phyloP scores from a whole-genome alignment of 495 filamentous ascomycete species.

The Jackrogersella minutella region DNA sequence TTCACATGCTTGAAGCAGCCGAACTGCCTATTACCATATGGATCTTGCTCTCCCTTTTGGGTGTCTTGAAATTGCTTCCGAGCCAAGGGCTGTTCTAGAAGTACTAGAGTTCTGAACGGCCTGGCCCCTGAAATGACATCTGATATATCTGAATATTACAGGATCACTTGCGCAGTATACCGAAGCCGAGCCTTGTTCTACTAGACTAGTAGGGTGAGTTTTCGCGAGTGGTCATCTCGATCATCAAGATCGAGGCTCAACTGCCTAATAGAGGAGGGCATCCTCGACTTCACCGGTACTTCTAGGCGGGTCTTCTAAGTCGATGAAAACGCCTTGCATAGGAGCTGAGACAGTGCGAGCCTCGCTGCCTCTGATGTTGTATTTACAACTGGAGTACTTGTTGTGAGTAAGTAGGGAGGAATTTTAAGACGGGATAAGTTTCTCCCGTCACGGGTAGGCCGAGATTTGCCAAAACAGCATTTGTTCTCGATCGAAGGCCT shows the following conservation, averaged over 20 bases:
- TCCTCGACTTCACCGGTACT: slow-evolving; percentile 2
- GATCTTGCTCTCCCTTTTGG: not conserved
- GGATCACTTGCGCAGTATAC: not conserved
- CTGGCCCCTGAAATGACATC: not conserved
- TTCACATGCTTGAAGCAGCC: not conserved
- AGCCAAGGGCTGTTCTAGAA: not conserved
- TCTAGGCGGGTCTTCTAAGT: not conserved
- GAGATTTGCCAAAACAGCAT: too few species aligned
- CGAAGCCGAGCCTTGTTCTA: not conserved
- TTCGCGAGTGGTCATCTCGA: not conserved
- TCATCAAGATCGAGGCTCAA: slow-evolving; percentile 9
- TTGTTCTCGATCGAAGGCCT: too few species aligned
- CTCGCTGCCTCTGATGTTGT: not conserved
- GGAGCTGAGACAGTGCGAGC: slow-evolving; percentile 30
- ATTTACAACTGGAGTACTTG: slow-evolving; percentile 13
- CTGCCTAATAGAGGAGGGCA: not conserved
- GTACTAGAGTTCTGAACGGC: not conserved
- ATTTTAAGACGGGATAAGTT: not conserved
- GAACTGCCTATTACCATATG: not conserved
- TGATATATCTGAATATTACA: slow-evolving; percentile 6
- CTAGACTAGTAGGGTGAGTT: not conserved
- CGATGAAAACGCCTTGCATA: not conserved
- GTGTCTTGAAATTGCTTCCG: not conserved
- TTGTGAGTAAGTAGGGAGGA: not conserved
- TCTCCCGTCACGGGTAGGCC: not conserved